Conservation (phyloP, 139 green algal species). For the Haematococcus lacustris region DNA sequence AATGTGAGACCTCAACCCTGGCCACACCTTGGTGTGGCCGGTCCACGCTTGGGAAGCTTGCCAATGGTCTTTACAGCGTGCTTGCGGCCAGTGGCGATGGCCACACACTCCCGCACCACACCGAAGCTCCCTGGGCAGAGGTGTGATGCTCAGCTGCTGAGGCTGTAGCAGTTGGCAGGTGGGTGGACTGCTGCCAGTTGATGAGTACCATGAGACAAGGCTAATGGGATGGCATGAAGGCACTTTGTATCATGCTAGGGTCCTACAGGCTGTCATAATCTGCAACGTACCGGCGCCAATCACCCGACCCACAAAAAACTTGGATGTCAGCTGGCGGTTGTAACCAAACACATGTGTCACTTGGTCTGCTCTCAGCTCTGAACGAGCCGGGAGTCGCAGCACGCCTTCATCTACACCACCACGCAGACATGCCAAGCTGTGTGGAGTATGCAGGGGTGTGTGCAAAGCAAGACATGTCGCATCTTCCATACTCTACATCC, state of each 20-base stretch:
- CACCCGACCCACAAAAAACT: slow-evolving; percentile 40
- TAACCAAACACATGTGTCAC: slow-evolving; percentile 74
- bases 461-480: too few species aligned
- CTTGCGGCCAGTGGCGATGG: slow-evolving; percentile 33
- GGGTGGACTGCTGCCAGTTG: not conserved
- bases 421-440: too few species aligned
- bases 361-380: slow-evolving; percentile 26
- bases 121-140: slow-evolving; percentile 85
- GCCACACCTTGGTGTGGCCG: slow-evolving; percentile 63
- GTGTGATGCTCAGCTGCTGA: not conserved
- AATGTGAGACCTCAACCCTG: too few species aligned
- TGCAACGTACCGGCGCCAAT: slow-evolving; percentile 61
- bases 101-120: slow-evolving; percentile 69
- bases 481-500: too few species aligned
- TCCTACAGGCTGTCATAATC: not conserved
- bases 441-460: too few species aligned
- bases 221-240: not conserved
- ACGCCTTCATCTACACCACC: slow-evolving; percentile 5
- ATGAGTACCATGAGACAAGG: not conserved
- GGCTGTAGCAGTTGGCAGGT: not conserved
- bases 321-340: slow-evolving; percentile 45
- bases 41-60: slow-evolving; percentile 73
- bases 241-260: not conserved
- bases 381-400: not conserved
- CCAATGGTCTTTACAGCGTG: slow-evolving; percentile 83